Evolutionary conservation across 2,329 filamentous ascomycete genomes (phyloP).

Genomic region (Apiospora hydei): DNA sequence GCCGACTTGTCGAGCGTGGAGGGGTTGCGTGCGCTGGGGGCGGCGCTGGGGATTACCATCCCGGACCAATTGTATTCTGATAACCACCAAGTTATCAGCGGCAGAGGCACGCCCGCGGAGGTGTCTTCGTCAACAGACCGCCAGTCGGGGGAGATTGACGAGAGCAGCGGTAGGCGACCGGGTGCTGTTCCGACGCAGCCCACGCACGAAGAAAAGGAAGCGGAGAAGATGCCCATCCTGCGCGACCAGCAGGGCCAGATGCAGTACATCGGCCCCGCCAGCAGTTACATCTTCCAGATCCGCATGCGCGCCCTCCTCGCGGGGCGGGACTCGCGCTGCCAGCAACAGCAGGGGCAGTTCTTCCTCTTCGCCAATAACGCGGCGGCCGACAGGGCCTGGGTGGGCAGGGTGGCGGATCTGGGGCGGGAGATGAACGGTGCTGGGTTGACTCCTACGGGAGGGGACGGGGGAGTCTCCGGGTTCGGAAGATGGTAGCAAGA

Average conservation of each 20-base stretch:
- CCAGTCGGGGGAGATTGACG: neutral
- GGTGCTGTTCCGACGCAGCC: too few species aligned
- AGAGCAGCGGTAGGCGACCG: too few species aligned
- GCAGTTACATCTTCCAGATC: slow-evolving; percentile 50
- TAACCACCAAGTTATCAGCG: neutral
- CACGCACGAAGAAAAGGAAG: neutral
- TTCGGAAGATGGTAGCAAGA: neutral
- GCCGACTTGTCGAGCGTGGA: slow-evolving; percentile 50
- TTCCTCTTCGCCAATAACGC: slow-evolving; percentile 50
- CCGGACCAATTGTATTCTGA: slow-evolving; percentile 35
- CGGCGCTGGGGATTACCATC: slow-evolving; percentile 48
- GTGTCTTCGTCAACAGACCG: neutral
- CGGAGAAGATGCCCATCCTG: slow-evolving; percentile 33
- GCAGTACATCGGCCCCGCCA: slow-evolving; percentile 52
- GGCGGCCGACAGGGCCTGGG: slow-evolving; percentile 40
- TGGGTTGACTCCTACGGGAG: slow-evolving; percentile 2
- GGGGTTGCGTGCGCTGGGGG: slow-evolving; percentile 47
- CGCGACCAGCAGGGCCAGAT: slow-evolving; percentile 52
- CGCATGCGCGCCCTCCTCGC: slow-evolving; percentile 48
- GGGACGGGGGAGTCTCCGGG: neutral
- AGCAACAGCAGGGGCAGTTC: slow-evolving; percentile 39
- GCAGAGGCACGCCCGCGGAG: slow-evolving; percentile 19
- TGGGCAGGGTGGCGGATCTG: slow-evolving; percentile 24
- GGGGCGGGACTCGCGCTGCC: slow-evolving; percentile 33
- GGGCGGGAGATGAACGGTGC: slow-evolving; percentile 21